Conservation (phyloP, 495 filamentous ascomycete species). For the Aspergillus leporis region DNA sequence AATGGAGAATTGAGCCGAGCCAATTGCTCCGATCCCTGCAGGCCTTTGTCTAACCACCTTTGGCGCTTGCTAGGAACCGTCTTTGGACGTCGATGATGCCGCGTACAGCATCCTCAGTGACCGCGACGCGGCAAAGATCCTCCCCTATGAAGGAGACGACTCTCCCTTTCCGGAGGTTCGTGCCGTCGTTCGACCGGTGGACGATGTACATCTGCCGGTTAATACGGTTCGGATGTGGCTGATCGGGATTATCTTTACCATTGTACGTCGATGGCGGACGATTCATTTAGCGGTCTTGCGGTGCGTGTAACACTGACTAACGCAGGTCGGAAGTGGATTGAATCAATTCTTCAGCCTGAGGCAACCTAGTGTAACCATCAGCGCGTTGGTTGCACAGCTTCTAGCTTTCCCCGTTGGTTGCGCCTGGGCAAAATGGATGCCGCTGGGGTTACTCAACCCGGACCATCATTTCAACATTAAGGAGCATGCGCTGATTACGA, state of each 20-base stretch:
- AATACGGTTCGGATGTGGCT: slow-evolving; percentile 74
- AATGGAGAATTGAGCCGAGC: background rate
- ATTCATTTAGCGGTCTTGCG: background rate
- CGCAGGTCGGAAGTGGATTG: slow-evolving; percentile 60
- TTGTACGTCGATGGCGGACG: slow-evolving; percentile 32
- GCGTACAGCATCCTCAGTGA: slow-evolving; percentile 33
- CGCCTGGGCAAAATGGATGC: slow-evolving; percentile 57
- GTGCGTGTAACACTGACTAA: background rate
- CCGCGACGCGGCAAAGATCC: slow-evolving; percentile 36
- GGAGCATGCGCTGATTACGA: slow-evolving; percentile 74
- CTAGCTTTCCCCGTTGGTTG: slow-evolving; percentile 70
- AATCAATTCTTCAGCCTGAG: slow-evolving; percentile 73
- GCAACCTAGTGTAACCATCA: slow-evolving; percentile 60
- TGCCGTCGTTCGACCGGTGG: slow-evolving; percentile 48
- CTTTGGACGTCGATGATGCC: slow-evolving; percentile 4
- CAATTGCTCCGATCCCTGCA: background rate
- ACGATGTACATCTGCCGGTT: slow-evolving; percentile 64
- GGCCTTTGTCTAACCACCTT: background rate
- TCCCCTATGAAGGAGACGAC: slow-evolving; percentile 56
- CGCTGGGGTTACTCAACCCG: slow-evolving; percentile 60
- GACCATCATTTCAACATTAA: slow-evolving; percentile 78
- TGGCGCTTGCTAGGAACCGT: slow-evolving; percentile 8
- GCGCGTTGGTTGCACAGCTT: slow-evolving; percentile 67
- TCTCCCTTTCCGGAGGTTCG: slow-evolving; percentile 70
- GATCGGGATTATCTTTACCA: slow-evolving; percentile 66